Evolutionary conservation across 2,329 filamentous ascomycete genomes (phyloP).

Genomic region (Pyricularia sp.): DNA sequence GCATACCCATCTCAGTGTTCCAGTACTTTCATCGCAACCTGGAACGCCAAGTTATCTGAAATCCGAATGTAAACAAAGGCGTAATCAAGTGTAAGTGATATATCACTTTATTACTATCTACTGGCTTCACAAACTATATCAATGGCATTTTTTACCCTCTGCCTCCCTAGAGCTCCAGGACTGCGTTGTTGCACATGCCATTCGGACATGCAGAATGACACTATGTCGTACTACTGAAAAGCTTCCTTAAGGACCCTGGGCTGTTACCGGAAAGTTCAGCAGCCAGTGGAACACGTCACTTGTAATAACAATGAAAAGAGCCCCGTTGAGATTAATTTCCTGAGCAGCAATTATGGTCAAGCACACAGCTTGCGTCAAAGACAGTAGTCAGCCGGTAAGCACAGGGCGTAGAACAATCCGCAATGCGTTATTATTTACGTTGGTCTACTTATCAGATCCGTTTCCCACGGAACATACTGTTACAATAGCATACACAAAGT

Average conservation of each 20-base stretch:
- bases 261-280: not conserved
- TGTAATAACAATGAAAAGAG: not conserved
- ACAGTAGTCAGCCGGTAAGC: not conserved
- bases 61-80: not conserved
- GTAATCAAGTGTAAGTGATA: not conserved
- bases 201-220: not conserved
- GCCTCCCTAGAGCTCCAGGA: not conserved
- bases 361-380: not conserved
- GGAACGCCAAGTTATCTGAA: not conserved
- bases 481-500: not conserved
- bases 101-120: not conserved
- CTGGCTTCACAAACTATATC: not conserved
- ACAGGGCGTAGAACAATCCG: not conserved
- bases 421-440: not conserved
- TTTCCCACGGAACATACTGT: not conserved
- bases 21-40: not conserved
- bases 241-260: not conserved
- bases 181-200: not conserved
- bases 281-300: not conserved
- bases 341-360: not conserved
- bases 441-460: not conserved
- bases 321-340: not conserved
- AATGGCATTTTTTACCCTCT: not conserved
- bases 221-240: not conserved
- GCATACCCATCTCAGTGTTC: not conserved